phyloP scores from a whole-genome alignment of 345 rosid species.

The Citrus sp. region DNA sequence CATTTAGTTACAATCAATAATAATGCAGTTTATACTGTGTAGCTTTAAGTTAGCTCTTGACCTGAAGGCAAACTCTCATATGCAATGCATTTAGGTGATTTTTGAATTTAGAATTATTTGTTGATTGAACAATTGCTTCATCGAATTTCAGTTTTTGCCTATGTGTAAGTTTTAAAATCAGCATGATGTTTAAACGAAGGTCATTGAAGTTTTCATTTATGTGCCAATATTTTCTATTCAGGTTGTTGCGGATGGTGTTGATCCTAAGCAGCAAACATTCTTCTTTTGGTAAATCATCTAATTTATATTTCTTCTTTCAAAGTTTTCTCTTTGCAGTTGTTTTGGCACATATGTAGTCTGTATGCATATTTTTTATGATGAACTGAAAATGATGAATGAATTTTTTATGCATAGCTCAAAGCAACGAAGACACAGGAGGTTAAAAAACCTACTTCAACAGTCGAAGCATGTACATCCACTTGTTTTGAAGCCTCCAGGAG shows the following conservation, averaged over 20 bases:
- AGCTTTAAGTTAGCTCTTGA: background rate
- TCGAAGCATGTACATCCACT: conserved; percentile 61
- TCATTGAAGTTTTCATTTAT: conserved; percentile 7
- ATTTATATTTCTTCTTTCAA: background rate
- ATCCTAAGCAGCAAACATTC: conserved; percentile 94
- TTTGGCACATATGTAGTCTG: background rate
- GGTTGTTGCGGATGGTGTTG: conserved; percentile 71
- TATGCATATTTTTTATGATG: background rate
- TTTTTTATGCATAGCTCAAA: conserved; percentile 54
- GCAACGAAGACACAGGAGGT: conserved; percentile 57
- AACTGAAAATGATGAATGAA: background rate
- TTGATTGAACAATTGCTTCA: background rate
- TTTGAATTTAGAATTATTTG: background rate
- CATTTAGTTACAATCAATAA: background rate
- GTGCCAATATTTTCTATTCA: conserved; percentile 30
- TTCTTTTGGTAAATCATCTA: conserved; percentile 57
- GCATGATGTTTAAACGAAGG: background rate
- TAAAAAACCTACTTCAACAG: conserved; percentile 47
- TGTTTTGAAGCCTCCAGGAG: conserved; percentile 40
- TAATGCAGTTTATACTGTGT: background rate
- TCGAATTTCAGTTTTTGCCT: background rate
- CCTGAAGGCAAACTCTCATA: background rate
- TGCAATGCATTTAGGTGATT: background rate
- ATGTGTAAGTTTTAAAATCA: background rate
- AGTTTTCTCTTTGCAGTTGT: conserved; percentile 8